Evolutionary conservation across 176 grass and related monocot genomes (phyloP).

Genomic region (Oryza rufipogon): DNA sequence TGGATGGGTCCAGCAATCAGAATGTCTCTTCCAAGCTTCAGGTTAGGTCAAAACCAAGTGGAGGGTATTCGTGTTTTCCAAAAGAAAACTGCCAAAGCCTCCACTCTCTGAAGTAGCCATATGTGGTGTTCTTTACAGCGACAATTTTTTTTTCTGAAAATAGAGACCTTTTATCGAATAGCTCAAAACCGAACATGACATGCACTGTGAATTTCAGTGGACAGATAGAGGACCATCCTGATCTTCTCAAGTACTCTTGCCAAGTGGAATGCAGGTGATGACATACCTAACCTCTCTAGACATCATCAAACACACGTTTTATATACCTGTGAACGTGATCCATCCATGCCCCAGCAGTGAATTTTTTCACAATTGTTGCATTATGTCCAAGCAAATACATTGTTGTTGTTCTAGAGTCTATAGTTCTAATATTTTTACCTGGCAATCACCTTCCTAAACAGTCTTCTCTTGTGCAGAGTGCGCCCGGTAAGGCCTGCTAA

Average conservation of each 20-base stretch:
- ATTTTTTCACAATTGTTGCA: background rate
- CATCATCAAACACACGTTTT: constrained; percentile 7
- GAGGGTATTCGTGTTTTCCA: constrained; percentile 21
- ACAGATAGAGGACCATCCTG: constrained; percentile 66
- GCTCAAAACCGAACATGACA: constrained; percentile 30
- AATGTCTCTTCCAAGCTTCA: constrained; percentile 99
- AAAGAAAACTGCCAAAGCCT: constrained; percentile 10
- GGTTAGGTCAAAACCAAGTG: constrained; percentile 51
- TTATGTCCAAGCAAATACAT: background rate
- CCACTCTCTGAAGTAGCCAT: background rate
- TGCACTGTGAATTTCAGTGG: constrained; percentile 72
- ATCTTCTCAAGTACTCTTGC: constrained; percentile 94
- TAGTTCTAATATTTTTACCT: background rate
- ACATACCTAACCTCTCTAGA: constrained; percentile 12
- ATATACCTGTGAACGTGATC: background rate
- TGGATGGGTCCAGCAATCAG: constrained; percentile 77
- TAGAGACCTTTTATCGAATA: background rate
- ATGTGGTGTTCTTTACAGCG: background rate
- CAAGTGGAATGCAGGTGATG: constrained; percentile 82
- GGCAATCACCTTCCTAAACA: constrained; percentile 31
- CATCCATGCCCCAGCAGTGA: background rate
- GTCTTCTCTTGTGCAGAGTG: constrained; percentile 54
- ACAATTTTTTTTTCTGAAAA: background rate
- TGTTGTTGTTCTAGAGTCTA: background rate
- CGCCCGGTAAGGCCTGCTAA: constrained; percentile 61